Evolutionary conservation across 768 basidiomycete species (phyloP).

Genomic region (Tephrocybe rancida): DNA sequence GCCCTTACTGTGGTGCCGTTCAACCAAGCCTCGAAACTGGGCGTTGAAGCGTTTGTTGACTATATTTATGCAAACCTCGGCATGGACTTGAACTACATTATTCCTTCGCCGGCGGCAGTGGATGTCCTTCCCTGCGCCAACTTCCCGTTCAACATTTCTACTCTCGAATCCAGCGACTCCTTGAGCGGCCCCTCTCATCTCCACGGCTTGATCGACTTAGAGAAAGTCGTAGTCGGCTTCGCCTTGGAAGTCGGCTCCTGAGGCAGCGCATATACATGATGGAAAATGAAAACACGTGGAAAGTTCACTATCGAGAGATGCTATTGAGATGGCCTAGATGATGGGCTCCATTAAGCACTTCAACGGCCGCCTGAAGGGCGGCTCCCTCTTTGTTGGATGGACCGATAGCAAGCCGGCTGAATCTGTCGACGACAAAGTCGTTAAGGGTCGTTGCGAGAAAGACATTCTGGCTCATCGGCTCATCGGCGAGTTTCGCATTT

Average conservation of each 20-base stretch:
- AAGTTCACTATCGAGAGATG: slow-evolving; percentile 97
- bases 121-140: slow-evolving; percentile 96
- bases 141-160: slow-evolving; percentile 95
- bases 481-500: slow-evolving; percentile 66
- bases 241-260: slow-evolving; percentile 98
- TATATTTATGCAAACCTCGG: slow-evolving; percentile 96
- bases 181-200: slow-evolving; percentile 79
- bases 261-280: slow-evolving; percentile 96
- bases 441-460: slow-evolving; percentile 91
- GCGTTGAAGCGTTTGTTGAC: slow-evolving; percentile 96
- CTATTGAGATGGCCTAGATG: slow-evolving; percentile 99
- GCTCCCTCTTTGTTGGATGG: slow-evolving; percentile 95
- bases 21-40: slow-evolving; percentile 99
- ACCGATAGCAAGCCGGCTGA: slow-evolving; percentile 92
- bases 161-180: slow-evolving; percentile 67
- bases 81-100: slow-evolving; percentile 97
- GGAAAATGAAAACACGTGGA: slow-evolving; percentile 99
- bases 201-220: slow-evolving; percentile 89
- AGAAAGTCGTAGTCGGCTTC: slow-evolving; percentile 96
- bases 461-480: slow-evolving; percentile 89
- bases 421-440: slow-evolving; percentile 97
- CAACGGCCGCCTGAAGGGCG: slow-evolving; percentile 93
- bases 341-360: slow-evolving; percentile 99
- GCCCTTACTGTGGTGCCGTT: slow-evolving; percentile 97
- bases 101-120: slow-evolving; percentile 97